A percentile compares a stretch with the other conserved stretches of the same genome.
Conservation (phyloP, 306 rosid species). For the Delonix regia region DNA sequence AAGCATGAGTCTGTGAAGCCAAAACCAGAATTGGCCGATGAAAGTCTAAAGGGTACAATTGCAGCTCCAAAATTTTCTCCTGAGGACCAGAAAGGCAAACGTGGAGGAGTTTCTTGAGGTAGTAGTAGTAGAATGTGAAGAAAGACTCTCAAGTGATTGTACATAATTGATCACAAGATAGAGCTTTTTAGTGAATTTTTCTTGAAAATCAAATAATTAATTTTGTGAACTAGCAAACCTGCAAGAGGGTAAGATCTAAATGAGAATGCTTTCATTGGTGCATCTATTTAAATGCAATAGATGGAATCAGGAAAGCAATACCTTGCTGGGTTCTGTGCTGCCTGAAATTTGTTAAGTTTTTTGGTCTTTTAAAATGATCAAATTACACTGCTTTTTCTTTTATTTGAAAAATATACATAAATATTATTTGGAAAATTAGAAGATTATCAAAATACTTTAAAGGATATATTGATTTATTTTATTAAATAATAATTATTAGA, state of each 20-base stretch:
- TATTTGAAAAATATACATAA: too few relatives aligned
- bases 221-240: background rate
- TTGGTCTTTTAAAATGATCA: too few relatives aligned
- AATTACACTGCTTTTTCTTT: too few relatives aligned
- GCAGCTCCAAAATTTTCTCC: conserved; percentile 39
- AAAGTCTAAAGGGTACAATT: conserved; percentile 28
- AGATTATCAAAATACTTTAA: too few relatives aligned
- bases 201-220: conserved; percentile 1
- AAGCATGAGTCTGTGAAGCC: conserved; percentile 40
- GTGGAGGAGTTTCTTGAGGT: conserved; percentile 46
- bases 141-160: conserved; percentile 25
- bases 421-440: too few relatives aligned
- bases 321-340: conserved; percentile 10
- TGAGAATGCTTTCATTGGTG: conserved; percentile 11
- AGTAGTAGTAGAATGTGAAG: conserved; percentile 32
- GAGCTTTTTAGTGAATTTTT: background rate
- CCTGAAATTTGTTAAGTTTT: background rate
- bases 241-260: background rate
- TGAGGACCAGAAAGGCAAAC: conserved; percentile 43
- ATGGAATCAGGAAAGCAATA: conserved; percentile 22
- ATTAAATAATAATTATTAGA: too few relatives aligned
- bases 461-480: too few relatives aligned
- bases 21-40: conserved; percentile 39
- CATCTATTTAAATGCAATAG: conserved; percentile 6
- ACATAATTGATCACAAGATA: conserved; percentile 26